A percentile compares a stretch with the other conserved stretches of the same genome.
phyloP scores from a whole-genome alignment of 441 rosid genomes.

The Corymbia citriodora region DNA sequence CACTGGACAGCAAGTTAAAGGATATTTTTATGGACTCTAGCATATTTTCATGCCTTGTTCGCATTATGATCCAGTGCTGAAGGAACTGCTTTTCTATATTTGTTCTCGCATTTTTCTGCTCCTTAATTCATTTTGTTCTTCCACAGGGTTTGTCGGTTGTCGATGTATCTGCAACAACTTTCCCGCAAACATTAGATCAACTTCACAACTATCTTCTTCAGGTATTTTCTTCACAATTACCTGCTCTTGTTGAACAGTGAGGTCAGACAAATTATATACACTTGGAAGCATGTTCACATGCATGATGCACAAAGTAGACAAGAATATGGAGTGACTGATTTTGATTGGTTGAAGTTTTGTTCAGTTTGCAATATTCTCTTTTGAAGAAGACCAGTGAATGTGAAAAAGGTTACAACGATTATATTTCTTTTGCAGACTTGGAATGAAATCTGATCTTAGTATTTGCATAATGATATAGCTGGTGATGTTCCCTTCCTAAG shows the following conservation, averaged over 20 bases:
- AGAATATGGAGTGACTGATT: background rate
- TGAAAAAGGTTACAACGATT: background rate
- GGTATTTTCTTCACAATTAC: conserved; percentile 23
- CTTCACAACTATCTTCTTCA: conserved; percentile 76
- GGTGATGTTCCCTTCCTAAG: background rate
- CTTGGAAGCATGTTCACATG: background rate
- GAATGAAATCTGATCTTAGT: background rate
- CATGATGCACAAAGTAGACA: background rate
- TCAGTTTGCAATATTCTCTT: background rate
- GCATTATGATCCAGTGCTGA: background rate
- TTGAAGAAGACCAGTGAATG: background rate
- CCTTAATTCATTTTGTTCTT: background rate
- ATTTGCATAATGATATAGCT: background rate
- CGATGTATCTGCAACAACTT: conserved; percentile 67
- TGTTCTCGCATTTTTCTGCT: background rate
- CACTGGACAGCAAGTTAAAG: background rate
- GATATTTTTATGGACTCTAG: background rate
- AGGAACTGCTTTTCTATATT: background rate
- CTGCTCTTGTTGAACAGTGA: background rate
- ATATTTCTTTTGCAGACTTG: background rate
- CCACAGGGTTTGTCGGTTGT: conserved; percentile 59
- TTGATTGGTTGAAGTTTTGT: background rate
- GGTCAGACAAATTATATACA: background rate
- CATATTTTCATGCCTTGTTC: background rate
- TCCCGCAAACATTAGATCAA: conserved; percentile 74